phyloP scores from a whole-genome alignment of 306 rosid species.

The Cicer judaicum region DNA sequence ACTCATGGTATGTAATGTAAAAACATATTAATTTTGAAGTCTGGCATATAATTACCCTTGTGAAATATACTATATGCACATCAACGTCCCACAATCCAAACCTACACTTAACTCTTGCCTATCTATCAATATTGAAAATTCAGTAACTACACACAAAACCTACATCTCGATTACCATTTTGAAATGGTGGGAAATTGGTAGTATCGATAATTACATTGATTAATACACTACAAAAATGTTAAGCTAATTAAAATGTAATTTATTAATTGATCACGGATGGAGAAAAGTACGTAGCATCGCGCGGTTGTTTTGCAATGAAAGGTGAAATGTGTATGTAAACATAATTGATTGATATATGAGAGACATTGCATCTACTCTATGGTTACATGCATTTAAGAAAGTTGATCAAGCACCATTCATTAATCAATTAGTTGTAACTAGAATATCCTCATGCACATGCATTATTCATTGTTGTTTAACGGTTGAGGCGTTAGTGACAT shows the following conservation, averaged over 20 bases:
- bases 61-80: too few relatives aligned
- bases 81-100: too few relatives aligned
- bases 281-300: conserved; percentile 46
- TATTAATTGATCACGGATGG: conserved; percentile 22
- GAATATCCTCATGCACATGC: conserved; percentile 43
- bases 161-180: conserved; percentile 33
- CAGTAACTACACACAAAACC: conserved; percentile 22
- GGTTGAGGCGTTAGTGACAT: conserved; percentile 29
- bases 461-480: conserved; percentile 15
- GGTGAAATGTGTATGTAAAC: conserved; percentile 47
- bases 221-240: conserved; percentile 36
- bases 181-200: conserved; percentile 43
- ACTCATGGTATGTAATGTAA: too few relatives aligned
- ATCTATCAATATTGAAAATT: conserved; percentile 30
- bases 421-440: conserved; percentile 43
- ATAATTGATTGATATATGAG: conserved; percentile 38
- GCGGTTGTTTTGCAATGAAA: conserved; percentile 30
- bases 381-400: conserved; percentile 42
- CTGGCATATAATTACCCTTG: fast-evolving
- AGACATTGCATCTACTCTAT: conserved; percentile 45
- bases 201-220: conserved; percentile 16
- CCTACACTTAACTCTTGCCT: not conserved
- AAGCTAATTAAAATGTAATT: conserved; percentile 42
- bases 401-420: conserved; percentile 22
- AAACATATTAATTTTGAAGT: too few relatives aligned